Conservation (phyloP, 129 eudicot genomes). For the Tagetes patula region DNA sequence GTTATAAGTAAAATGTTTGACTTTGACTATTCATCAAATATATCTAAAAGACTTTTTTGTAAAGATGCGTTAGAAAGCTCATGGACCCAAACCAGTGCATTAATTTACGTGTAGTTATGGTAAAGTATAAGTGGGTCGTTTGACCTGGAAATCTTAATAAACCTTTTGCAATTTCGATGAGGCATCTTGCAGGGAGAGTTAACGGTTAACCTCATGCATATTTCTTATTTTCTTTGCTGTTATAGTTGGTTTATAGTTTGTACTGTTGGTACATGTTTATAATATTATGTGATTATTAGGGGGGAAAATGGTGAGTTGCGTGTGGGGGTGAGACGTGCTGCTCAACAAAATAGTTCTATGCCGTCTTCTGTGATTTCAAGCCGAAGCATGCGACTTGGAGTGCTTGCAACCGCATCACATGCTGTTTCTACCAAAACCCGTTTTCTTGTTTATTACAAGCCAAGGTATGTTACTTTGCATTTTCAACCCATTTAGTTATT, state of each 20-base stretch:
- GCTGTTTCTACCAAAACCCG: conserved; percentile 62
- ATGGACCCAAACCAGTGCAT: neutral
- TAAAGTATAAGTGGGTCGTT: neutral
- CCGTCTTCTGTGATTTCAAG: conserved; percentile 91
- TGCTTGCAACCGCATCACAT: conserved; percentile 93
- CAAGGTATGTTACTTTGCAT: conserved; percentile 43
- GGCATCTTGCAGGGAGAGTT: conserved; percentile 2
- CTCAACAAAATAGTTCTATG: conserved; percentile 64
- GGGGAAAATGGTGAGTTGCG: conserved; percentile 75
- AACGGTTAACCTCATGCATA: conserved; percentile 1
- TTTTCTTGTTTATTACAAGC: conserved; percentile 83
- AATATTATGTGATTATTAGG: conserved; percentile 33
- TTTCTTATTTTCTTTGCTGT: conserved; percentile 13
- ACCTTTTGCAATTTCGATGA: neutral
- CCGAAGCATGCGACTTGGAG: conserved; percentile 90
- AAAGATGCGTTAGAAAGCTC: neutral
- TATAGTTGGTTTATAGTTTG: conserved; percentile 10
- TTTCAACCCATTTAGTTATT: neutral
- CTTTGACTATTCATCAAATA: neutral
- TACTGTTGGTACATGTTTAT: conserved; percentile 6
- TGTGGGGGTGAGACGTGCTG: conserved; percentile 76
- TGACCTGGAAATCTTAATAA: neutral
- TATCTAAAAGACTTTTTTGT: neutral
- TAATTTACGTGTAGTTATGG: neutral
- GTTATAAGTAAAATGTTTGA: neutral